Percentiles rank a stretch among this genome's conserved stretches.
Evolutionary conservation across 1,284 basidiomycete genomes (phyloP).

Genomic region (Ceratobasidium sp.): DNA sequence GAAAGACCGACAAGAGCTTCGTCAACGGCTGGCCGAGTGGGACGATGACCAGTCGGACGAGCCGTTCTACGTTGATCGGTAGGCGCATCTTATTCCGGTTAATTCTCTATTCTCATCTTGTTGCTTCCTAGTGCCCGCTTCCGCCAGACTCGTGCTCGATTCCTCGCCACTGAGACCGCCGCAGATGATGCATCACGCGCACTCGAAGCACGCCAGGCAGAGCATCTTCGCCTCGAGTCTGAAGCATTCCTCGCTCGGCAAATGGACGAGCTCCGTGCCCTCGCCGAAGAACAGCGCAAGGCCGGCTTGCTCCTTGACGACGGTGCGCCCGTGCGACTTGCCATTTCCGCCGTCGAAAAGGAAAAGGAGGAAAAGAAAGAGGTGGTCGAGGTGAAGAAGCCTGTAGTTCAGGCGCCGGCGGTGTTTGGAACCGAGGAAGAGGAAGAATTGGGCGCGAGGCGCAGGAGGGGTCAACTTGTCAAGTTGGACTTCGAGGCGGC

Average conservation of each 20-base stretch:
- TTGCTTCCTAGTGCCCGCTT: constrained; percentile 70
- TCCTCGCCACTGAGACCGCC: constrained; percentile 78
- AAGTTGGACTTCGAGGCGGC: constrained; percentile 87
- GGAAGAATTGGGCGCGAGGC: constrained; percentile 73
- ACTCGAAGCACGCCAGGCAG: constrained; percentile 85
- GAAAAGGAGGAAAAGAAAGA: constrained; percentile 49
- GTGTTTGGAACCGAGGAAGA: constrained; percentile 89
- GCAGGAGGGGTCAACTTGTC: constrained; percentile 83
- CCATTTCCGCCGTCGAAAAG: constrained; percentile 65
- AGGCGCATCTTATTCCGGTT: constrained; percentile 51
- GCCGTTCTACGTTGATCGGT: constrained; percentile 87
- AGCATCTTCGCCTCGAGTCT: constrained; percentile 85
- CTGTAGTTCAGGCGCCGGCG: not conserved
- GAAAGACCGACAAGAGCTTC: constrained; percentile 77
- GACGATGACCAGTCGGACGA: constrained; percentile 93
- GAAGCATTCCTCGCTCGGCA: constrained; percentile 89
- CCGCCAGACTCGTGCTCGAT: constrained; percentile 74
- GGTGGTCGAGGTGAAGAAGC: constrained; percentile 44
- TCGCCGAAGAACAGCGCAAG: constrained; percentile 88
- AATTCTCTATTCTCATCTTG: not conserved
- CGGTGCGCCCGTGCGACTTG: constrained; percentile 86
- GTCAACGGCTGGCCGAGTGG: constrained; percentile 81
- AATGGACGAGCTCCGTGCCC: constrained; percentile 90
- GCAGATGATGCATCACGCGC: constrained; percentile 85
- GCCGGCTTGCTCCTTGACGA: constrained; percentile 91